Evolutionary conservation across 345 rosid species (phyloP).

Genomic region (Populus euphratica): DNA sequence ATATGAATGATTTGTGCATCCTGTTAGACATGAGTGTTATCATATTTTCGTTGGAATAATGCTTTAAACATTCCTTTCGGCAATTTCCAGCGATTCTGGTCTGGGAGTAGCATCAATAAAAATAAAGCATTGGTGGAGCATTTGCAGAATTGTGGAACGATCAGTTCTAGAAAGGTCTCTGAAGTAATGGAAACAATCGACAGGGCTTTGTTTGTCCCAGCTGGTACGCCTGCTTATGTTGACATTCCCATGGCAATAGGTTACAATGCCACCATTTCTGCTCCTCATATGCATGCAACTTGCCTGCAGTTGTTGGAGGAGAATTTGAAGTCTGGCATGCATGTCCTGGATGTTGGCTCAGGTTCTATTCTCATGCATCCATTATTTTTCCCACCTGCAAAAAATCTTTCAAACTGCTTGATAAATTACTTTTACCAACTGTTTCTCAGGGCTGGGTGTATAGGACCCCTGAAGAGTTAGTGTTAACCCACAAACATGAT

Average conservation of each 20-base stretch:
- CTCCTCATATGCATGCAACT: conserved; percentile 98
- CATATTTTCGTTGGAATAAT: not conserved
- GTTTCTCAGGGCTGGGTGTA: not conserved
- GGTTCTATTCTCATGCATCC: conserved; percentile 38
- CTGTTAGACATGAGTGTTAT: not conserved
- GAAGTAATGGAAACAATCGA: conserved; percentile 86
- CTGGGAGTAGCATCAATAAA: conserved; percentile 43
- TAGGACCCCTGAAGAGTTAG: not conserved
- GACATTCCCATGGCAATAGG: conserved; percentile 90
- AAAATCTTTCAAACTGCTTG: not conserved
- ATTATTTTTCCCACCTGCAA: not conserved
- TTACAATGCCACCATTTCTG: conserved; percentile 94
- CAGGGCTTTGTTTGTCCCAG: conserved; percentile 77
- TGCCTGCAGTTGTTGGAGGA: conserved; percentile 82
- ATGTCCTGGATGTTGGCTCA: conserved; percentile 92
- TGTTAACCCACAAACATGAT: not conserved
- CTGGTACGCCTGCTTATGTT: conserved; percentile 60
- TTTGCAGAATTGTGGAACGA: conserved; percentile 58
- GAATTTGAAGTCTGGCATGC: conserved; percentile 88
- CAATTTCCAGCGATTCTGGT: conserved; percentile 43
- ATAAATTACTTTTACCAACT: not conserved
- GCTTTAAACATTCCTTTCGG: conserved; percentile 4
- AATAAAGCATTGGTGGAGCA: conserved; percentile 72
- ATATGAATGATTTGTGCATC: not conserved
- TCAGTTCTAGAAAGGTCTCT: conserved; percentile 59